Percentiles rank a stretch among this genome's conserved stretches.
Evolutionary conservation across 2,329 filamentous ascomycete genomes (phyloP).

Genomic region (Ophiocordyceps camponoti-rufipedis): DNA sequence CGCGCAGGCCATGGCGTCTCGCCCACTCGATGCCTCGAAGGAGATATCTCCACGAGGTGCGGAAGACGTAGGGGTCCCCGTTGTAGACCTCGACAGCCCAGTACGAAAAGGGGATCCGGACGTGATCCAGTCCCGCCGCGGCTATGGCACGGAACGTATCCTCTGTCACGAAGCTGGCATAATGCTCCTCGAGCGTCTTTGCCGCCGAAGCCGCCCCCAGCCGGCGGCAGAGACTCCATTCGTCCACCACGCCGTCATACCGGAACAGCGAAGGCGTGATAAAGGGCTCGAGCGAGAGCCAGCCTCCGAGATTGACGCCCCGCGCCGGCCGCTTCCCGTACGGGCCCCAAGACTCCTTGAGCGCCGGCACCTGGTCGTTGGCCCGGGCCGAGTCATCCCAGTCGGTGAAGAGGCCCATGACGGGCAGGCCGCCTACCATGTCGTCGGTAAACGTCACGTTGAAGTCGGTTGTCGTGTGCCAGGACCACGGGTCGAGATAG

Average conservation of each 20-base stretch:
- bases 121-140: slow-evolving; percentile 79
- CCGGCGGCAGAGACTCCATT: slow-evolving; percentile 59
- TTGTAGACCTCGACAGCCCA: slow-evolving; percentile 83
- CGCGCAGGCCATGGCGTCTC: slow-evolving; percentile 74
- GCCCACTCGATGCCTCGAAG: slow-evolving; percentile 86
- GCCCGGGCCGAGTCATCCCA: slow-evolving; percentile 73
- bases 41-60: slow-evolving; percentile 84
- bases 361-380: slow-evolving; percentile 62
- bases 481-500: slow-evolving; percentile 74
- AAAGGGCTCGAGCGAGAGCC: slow-evolving; percentile 86
- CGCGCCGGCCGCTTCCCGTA: slow-evolving; percentile 68
- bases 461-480: slow-evolving; percentile 80
- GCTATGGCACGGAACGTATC: slow-evolving; percentile 70
- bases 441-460: slow-evolving; percentile 84
- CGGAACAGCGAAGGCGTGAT: slow-evolving; percentile 86
- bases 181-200: slow-evolving; percentile 71
- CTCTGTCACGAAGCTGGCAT: slow-evolving; percentile 74
- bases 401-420: slow-evolving; percentile 72
- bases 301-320: slow-evolving; percentile 85
- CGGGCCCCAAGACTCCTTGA: slow-evolving; percentile 56
- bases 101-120: slow-evolving; percentile 91
- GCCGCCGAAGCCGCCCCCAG: slow-evolving; percentile 45
- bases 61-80: slow-evolving; percentile 70
- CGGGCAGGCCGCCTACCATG: slow-evolving; percentile 67
- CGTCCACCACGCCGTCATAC: slow-evolving; percentile 61